phyloP scores from a whole-genome alignment of 768 basidiomycete species.

The Asterophora parasitica region DNA sequence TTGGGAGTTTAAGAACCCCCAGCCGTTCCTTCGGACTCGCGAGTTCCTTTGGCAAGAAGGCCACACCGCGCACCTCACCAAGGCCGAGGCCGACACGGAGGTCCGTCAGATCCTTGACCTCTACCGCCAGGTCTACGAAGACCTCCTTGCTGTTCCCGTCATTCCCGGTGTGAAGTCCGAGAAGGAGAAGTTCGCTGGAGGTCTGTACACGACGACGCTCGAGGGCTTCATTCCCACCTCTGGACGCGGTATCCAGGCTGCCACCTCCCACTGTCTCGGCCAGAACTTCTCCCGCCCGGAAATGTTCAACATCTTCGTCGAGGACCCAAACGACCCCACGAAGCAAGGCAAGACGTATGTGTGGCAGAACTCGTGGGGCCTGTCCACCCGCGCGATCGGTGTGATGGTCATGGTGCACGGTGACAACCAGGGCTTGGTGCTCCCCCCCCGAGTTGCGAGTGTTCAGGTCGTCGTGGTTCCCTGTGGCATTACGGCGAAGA shows the following conservation, averaged over 20 bases:
- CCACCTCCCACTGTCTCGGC: slow-evolving; percentile 96
- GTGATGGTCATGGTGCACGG: slow-evolving; percentile 99
- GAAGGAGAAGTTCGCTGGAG: slow-evolving; percentile 99
- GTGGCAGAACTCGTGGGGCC: slow-evolving; percentile 99
- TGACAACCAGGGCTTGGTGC: slow-evolving; percentile 94
- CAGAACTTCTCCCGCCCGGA: slow-evolving; percentile 95
- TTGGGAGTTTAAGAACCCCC: slow-evolving; percentile 99
- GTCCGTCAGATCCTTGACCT: slow-evolving; percentile 93
- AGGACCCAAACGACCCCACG: slow-evolving; percentile 78
- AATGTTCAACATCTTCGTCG: slow-evolving; percentile 98
- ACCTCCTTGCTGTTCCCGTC: slow-evolving; percentile 95
- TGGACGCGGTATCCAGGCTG: slow-evolving; percentile 95
- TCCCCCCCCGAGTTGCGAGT: slow-evolving; percentile 95
- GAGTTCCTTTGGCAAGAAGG: slow-evolving; percentile 99
- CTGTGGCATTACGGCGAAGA: slow-evolving; percentile 89
- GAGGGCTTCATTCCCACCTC: slow-evolving; percentile 98
- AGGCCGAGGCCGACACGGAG: slow-evolving; percentile 86
- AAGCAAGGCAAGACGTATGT: slow-evolving; percentile 72
- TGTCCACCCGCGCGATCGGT: slow-evolving; percentile 93
- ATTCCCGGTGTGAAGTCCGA: slow-evolving; percentile 96
- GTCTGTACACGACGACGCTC: slow-evolving; percentile 94
- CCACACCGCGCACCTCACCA: slow-evolving; percentile 90
- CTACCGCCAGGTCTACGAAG: slow-evolving; percentile 93
- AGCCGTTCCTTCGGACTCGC: slow-evolving; percentile 98
- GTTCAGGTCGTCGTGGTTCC: slow-evolving; percentile 91